phyloP scores from a whole-genome alignment of 768 basidiomycete genomes.

The Pisolithus orientalis region DNA sequence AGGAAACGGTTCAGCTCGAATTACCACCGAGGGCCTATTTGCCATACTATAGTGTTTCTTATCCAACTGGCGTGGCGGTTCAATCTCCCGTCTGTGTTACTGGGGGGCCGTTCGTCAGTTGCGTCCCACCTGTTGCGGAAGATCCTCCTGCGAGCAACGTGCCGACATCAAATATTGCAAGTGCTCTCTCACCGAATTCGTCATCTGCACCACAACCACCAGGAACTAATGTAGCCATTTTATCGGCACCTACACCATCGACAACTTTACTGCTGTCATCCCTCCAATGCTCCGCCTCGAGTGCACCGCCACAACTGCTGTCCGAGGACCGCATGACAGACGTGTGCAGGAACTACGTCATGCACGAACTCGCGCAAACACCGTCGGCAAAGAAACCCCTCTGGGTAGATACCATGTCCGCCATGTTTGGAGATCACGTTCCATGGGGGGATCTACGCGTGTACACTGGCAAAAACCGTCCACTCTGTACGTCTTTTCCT shows the following conservation, averaged over 20 bases:
- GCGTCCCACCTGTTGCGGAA: neutral
- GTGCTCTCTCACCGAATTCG: neutral
- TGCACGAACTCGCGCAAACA: slow-evolving; percentile 54
- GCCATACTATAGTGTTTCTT: slow-evolving; percentile 16
- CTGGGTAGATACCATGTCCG: slow-evolving; percentile 71
- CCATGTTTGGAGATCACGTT: slow-evolving; percentile 82
- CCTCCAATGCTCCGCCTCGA: slow-evolving; percentile 3
- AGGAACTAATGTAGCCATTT: neutral
- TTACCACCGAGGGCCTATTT: slow-evolving; percentile 24
- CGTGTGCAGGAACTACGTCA: slow-evolving; percentile 61
- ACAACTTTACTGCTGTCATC: neutral
- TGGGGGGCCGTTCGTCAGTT: neutral
- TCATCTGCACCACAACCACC: neutral
- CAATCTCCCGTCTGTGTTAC: neutral
- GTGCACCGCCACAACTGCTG: slow-evolving; percentile 6
- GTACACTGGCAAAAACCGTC: slow-evolving; percentile 59
- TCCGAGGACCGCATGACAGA: slow-evolving; percentile 37
- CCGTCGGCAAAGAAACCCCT: slow-evolving; percentile 43
- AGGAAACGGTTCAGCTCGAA: slow-evolving; percentile 31
- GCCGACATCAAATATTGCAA: neutral
- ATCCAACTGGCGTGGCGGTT: slow-evolving; percentile 3
- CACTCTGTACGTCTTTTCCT: slow-evolving; percentile 41
- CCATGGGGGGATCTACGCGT: slow-evolving; percentile 72
- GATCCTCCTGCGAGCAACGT: neutral
- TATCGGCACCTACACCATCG: neutral